Percentiles rank a stretch among this genome's conserved stretches.
phyloP scores from a whole-genome alignment of 352 stramenopile species.

The Globisporangium uncinulatum region DNA sequence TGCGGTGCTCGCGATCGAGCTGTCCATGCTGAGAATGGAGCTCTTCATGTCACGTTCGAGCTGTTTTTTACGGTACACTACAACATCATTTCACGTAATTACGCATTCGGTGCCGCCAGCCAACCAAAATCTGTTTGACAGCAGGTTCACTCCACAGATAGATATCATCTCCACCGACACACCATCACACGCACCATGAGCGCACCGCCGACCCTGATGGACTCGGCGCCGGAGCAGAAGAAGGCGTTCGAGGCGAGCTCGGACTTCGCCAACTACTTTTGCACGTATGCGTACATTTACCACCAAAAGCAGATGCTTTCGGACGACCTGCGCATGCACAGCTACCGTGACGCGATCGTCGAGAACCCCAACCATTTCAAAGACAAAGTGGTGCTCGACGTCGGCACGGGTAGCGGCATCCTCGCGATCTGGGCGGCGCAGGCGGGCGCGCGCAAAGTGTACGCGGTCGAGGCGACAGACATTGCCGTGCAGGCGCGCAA shows the following conservation, averaged over 20 bases:
- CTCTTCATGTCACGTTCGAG: too few species aligned
- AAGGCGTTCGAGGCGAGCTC: constrained; percentile 79
- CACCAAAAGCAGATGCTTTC: constrained; percentile 99
- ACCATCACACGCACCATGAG: background rate
- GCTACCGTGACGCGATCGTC: constrained; percentile 98
- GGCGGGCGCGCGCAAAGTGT: constrained; percentile 97
- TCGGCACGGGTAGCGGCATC: constrained; percentile 98
- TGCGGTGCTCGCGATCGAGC: too few species aligned
- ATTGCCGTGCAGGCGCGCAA: constrained; percentile 96
- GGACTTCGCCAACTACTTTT: constrained; percentile 90
- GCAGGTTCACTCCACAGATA: constrained; percentile 1
- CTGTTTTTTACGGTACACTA: too few species aligned
- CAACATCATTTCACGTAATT: constrained; percentile 2
- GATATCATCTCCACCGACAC: background rate
- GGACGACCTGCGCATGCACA: constrained; percentile 98
- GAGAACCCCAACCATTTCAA: constrained; percentile 97
- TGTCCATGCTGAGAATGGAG: too few species aligned
- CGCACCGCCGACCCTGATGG: constrained; percentile 15
- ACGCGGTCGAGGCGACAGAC: constrained; percentile 96
- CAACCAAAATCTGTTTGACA: constrained; percentile 1
- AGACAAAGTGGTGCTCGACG: constrained; percentile 99
- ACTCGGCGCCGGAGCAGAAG: constrained; percentile 74
- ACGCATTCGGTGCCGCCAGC: constrained; percentile 7
- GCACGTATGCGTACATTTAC: constrained; percentile 89
- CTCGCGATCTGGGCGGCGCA: constrained; percentile 98